Conservation (phyloP, 73 alveolate genomes). For the Uronychia binucleata region DNA sequence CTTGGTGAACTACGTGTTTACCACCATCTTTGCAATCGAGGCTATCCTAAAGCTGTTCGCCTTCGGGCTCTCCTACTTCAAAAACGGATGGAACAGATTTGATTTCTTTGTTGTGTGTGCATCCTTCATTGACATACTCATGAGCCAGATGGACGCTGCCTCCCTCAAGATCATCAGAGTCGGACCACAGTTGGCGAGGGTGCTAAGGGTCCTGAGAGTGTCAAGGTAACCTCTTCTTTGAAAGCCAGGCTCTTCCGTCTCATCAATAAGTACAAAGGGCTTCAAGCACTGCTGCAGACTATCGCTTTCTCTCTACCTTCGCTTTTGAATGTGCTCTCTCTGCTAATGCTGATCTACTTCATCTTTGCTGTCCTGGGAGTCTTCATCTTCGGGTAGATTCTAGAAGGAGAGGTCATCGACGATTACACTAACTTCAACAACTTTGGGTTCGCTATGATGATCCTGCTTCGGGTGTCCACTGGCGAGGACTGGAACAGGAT, state of each 20-base stretch:
- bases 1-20: constrained; percentile 73
- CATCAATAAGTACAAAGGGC: constrained; percentile 86
- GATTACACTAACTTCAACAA: constrained; percentile 78
- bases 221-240: neutral
- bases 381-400: constrained; percentile 75
- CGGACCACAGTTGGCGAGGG: constrained; percentile 93
- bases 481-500: constrained; percentile 93
- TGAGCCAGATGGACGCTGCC: constrained; percentile 71
- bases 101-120: constrained; percentile 96
- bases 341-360: constrained; percentile 87
- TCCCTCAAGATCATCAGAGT: constrained; percentile 65
- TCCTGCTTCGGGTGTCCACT: constrained; percentile 83
- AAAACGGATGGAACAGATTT: constrained; percentile 90
- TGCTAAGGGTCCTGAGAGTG: constrained; percentile 81
- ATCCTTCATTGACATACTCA: constrained; percentile 78
- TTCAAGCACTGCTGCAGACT: constrained; percentile 83
- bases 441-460: constrained; percentile 77
- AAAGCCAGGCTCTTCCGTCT: constrained; percentile 74
- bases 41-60: constrained; percentile 83
- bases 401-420: constrained; percentile 66
- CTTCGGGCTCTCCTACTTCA: constrained; percentile 86
- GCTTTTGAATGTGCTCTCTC: constrained; percentile 85
- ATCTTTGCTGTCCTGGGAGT: constrained; percentile 92
- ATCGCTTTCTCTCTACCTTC: constrained; percentile 91
- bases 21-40: constrained; percentile 86